A percentile compares a stretch with the other conserved stretches of the same genome.
Evolutionary conservation across 176 grass and related monocot species (phyloP).

Genomic region (Saccharum spontaneum): DNA sequence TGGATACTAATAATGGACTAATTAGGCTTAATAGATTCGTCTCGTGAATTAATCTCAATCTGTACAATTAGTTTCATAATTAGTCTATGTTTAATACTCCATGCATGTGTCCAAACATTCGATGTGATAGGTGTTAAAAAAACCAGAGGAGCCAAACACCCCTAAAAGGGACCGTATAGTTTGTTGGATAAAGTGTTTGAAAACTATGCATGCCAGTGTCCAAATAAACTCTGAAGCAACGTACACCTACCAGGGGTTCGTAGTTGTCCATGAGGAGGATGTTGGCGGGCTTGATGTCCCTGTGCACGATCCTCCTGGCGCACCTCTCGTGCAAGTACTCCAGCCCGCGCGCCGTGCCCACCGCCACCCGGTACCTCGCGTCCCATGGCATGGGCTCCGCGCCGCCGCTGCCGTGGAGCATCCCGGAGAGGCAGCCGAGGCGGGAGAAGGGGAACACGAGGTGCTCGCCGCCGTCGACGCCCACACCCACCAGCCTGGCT

Average conservation of each 20-base stretch:
- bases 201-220: too few species aligned
- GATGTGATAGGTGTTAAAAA: too few species aligned
- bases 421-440: slow-evolving; percentile 66
- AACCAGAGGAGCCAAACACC: too few species aligned
- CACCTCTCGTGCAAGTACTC: slow-evolving; percentile 87
- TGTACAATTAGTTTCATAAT: too few species aligned
- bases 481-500: slow-evolving; percentile 58
- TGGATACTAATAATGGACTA: too few species aligned
- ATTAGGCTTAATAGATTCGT: too few species aligned
- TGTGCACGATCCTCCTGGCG: slow-evolving; percentile 67
- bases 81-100: too few species aligned
- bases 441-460: slow-evolving; percentile 69
- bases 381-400: slow-evolving; percentile 52
- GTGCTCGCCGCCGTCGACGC: slow-evolving; percentile 77
- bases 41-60: too few species aligned
- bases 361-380: slow-evolving; percentile 52
- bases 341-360: slow-evolving; percentile 54
- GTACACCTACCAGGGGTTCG: slow-evolving; percentile 49
- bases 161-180: too few species aligned
- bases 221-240: too few species aligned
- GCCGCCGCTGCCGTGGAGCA: slow-evolving; percentile 42
- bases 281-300: slow-evolving; percentile 79
- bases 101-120: too few species aligned
- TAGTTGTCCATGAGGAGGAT: slow-evolving; percentile 70
- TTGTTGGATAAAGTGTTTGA: too few species aligned